These are phyloP conservation scores for Starmerella ratchasimensis DNA, from an alignment of 805 yeast genomes.

Conservation along the genomic window DNA sequence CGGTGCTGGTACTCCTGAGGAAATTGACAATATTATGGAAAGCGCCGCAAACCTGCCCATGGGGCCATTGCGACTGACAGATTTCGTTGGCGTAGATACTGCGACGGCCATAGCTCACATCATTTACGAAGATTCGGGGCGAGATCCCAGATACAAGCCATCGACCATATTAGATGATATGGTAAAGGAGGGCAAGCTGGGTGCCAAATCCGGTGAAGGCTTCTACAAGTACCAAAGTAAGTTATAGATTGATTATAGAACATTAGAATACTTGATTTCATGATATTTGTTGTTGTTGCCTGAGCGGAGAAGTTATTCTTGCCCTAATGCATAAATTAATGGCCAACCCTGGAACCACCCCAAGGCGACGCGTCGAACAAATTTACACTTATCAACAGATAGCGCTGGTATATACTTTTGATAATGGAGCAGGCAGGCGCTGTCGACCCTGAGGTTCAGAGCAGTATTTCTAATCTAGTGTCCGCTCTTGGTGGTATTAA, in stretches of 20 bases:
- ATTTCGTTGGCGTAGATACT: conserved; percentile 33
- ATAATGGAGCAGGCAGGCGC: conserved; percentile 10
- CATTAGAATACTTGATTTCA: neutral
- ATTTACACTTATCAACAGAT: no score
- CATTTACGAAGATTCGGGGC: conserved; percentile 27
- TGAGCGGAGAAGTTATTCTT: neutral
- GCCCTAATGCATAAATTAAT: neutral
- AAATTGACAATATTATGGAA: conserved; percentile 32
- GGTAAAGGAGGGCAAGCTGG: conserved; percentile 34
- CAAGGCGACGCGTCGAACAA: no score
- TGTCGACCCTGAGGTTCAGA: conserved; percentile 29
- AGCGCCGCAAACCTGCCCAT: conserved; percentile 35
- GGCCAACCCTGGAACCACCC: neutral
- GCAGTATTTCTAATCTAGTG: conserved; percentile 67
- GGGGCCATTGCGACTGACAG: conserved; percentile 33
- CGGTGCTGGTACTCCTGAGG: conserved; percentile 29
- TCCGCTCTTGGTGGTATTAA: conserved; percentile 89
- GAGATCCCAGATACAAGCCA: conserved; percentile 32
- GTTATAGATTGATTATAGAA: conserved; percentile 1
- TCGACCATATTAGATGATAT: conserved; percentile 26
- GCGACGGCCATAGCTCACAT: conserved; percentile 31
- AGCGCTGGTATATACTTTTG: no score
- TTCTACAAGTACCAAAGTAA: conserved; percentile 22
- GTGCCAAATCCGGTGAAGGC: conserved; percentile 30
- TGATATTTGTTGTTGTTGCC: no score